A percentile compares a stretch with the other conserved stretches of the same genome.
phyloP scores from a whole-genome alignment of 2,329 filamentous ascomycete species.

The Pyricularia sp. region DNA sequence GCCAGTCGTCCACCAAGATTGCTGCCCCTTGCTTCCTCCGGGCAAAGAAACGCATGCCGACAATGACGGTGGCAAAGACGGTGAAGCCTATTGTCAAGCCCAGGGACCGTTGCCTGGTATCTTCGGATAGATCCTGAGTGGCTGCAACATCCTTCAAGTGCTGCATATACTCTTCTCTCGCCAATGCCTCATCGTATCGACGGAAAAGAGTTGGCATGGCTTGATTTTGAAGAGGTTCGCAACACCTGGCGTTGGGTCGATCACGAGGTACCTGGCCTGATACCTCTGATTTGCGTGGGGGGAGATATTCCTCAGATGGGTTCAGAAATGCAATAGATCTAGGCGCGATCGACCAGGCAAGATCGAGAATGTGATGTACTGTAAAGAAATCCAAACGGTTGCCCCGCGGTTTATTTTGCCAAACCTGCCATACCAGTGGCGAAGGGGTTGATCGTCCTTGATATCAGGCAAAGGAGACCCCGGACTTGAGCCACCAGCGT shows the following conservation, averaged over 20 bases:
- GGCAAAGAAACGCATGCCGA: constrained; percentile 4
- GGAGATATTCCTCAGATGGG: not conserved
- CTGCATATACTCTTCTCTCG: not conserved
- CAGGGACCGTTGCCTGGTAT: not conserved
- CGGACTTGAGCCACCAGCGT: not conserved
- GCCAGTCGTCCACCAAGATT: constrained; percentile 4
- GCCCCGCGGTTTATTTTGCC: not conserved
- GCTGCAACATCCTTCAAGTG: not conserved
- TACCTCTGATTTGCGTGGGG: too few species aligned
- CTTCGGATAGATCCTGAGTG: not conserved
- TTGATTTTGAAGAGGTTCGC: not conserved
- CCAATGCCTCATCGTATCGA: not conserved
- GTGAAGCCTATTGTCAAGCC: constrained; percentile 4
- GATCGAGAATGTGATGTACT: not conserved
- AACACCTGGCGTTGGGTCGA: not conserved
- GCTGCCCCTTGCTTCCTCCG: not conserved
- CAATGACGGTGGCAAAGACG: constrained; percentile 4
- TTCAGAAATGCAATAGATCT: not conserved
- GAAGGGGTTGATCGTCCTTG: not conserved
- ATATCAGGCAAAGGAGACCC: not conserved
- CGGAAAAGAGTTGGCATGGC: not conserved
- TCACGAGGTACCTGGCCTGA: not conserved
- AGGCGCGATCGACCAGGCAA: not conserved
- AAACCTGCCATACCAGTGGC: not conserved
- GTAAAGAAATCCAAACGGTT: not conserved